Percentiles rank a stretch among this genome's conserved stretches.
phyloP scores from a whole-genome alignment of 1,284 basidiomycete genomes.

The Austroboletus novae-zelandiae region DNA sequence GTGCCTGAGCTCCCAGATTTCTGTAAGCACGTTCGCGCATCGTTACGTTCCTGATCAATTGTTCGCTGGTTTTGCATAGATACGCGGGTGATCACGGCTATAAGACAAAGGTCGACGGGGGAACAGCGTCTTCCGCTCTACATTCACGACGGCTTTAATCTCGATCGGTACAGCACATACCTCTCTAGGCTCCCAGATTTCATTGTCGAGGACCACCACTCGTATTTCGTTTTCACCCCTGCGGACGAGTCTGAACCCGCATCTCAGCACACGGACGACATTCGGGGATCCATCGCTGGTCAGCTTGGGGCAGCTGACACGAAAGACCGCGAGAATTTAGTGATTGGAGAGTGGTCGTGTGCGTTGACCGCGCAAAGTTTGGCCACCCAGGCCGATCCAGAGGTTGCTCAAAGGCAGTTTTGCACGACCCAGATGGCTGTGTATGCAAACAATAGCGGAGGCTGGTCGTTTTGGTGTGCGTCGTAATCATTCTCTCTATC shows the following conservation, averaged over 20 bases:
- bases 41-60: background rate
- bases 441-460: slow-evolving; percentile 59
- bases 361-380: slow-evolving; percentile 62
- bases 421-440: slow-evolving; percentile 62
- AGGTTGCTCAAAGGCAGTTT: slow-evolving; percentile 51
- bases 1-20: slow-evolving; percentile 48
- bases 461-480: slow-evolving; percentile 77
- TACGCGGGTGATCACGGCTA: slow-evolving; percentile 21
- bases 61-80: slow-evolving; percentile 8
- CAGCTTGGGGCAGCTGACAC: slow-evolving; percentile 40
- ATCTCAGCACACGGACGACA: slow-evolving; percentile 47
- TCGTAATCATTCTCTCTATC: slow-evolving; percentile 22
- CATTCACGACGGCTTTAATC: slow-evolving; percentile 73
- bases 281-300: slow-evolving; percentile 42
- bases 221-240: slow-evolving; percentile 67
- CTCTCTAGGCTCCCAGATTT: slow-evolving; percentile 61
- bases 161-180: slow-evolving; percentile 55
- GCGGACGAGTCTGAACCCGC: slow-evolving; percentile 46
- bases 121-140: slow-evolving; percentile 58
- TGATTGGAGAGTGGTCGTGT: slow-evolving; percentile 74
- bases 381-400: slow-evolving; percentile 44
- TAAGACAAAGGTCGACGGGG: slow-evolving; percentile 24
- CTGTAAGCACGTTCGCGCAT: slow-evolving; percentile 37
- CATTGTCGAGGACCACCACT: slow-evolving; percentile 75
- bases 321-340: slow-evolving; percentile 53